Base-by-base conservation (phyloP, 805 yeast genomes). In the Saccharomycopsis sp. region DNA sequence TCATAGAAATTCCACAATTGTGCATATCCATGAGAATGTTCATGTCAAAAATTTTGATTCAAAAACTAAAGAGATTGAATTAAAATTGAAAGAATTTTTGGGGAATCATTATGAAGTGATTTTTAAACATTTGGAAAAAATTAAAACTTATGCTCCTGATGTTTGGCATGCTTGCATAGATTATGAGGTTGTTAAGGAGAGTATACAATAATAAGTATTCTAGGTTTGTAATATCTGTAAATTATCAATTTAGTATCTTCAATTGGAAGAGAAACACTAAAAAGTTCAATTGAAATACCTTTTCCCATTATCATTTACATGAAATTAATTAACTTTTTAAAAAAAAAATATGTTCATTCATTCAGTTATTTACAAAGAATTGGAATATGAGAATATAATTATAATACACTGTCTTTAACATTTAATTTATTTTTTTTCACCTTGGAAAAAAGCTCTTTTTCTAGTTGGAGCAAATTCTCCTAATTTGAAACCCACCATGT, bases 391-490 rank as follows among this genome's bases (percentile, higher is more conserved):
- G n/a, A n/a, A n/a, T n/a, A n/a, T n/a, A n/a, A n/a, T n/a, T n/a
- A n/a, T n/a, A n/a, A n/a, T n/a, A n/a, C n/a, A n/a, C n/a, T n/a
- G n/a, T n/a, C n/a, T n/a, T n/a, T n/a, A n/a, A n/a, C n/a, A n/a
- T n/a, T n/a, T n/a, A n/a, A n/a, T n/a, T n/a, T n/a, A n/a, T n/a
- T n/a, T n/a, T 23, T 23, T 23, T 8, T 10, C 26, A 10, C 26
- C 26, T 23, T 23, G 26, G 26, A 83, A 87, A 48, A 73, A 76
- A 62, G 84, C 85, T 57, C 80, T 76, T 72, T 85, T 84, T 62
- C 97, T 74, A 1, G 98, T 92, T 40, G 88, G 85, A 2, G 94
- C 95, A 66, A 85, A 92, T 60, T 89, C 96, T 2, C 98, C 98
- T 41, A 92, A 65, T 58, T 89, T 92, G 51, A 79, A 74, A 15